phyloP scores from a whole-genome alignment of 2,329 filamentous ascomycete genomes.

The Aspergillus quadricinctus region DNA sequence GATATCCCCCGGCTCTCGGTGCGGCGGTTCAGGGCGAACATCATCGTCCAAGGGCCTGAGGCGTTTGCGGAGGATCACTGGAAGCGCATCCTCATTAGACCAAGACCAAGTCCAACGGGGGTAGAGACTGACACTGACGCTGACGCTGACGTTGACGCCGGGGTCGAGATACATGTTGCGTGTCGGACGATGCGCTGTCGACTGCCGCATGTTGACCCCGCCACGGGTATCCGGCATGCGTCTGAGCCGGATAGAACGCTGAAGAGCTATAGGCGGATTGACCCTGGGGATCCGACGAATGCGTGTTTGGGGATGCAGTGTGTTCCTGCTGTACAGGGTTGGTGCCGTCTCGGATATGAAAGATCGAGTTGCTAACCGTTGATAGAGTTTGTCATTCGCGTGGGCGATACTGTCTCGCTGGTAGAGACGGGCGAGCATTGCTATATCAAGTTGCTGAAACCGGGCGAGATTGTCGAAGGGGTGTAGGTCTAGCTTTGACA shows the following conservation, averaged over 20 bases:
- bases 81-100: constrained; percentile 48
- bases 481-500: constrained; percentile 13
- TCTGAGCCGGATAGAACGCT: constrained; percentile 48
- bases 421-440: constrained; percentile 41
- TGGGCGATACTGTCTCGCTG: constrained; percentile 39
- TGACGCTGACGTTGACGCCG: not conserved
- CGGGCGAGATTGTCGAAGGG: constrained; percentile 28
- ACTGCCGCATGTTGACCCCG: constrained; percentile 56
- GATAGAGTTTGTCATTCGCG: constrained; percentile 30
- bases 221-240: constrained; percentile 47
- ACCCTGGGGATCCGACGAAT: constrained; percentile 45
- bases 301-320: constrained; percentile 54
- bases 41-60: constrained; percentile 50
- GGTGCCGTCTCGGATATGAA: constrained; percentile 2
- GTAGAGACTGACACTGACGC: constrained; percentile 19
- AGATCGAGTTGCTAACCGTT: not conserved
- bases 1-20: constrained; percentile 44
- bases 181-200: constrained; percentile 57
- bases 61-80: constrained; percentile 56
- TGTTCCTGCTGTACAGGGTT: constrained; percentile 30
- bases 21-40: constrained; percentile 56
- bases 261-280: constrained; percentile 48
- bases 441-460: constrained; percentile 40
- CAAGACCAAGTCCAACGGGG: not conserved
- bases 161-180: constrained; percentile 42